Base-by-base conservation (phyloP, 1,284 basidiomycete genomes). In the Marasmius tenuissimus region DNA sequence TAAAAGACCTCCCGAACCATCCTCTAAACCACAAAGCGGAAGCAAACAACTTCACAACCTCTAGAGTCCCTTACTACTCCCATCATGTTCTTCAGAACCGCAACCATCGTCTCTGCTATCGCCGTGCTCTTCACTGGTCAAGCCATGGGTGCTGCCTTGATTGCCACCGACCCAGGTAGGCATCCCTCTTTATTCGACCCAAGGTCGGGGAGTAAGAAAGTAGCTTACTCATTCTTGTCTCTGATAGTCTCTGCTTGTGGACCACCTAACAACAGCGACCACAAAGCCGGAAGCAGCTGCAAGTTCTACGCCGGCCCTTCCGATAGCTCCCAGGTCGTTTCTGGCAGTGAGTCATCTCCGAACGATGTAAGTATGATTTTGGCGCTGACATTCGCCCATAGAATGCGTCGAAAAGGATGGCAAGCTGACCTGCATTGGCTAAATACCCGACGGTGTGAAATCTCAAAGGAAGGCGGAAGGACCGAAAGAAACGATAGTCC, bases 121-220 rank as follows among this genome's bases (percentile, higher is more conserved):
- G 53, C 53, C 22, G 53, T 55, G 35, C 53, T 55, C 53, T 55
- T 55, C n/a, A 14, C 38, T 10, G 53, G 53, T 20, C 53, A 55
- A 55, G 53, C 35, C 14, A 35, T 55, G 27, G 53, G 53, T 8
- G 53, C 53, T 38, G 53, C 35, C 38, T 38, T 39, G 53, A 55
- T 55, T 39, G 53, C 53, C 35, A 55, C 53, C n/a, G 53, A 55
- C n/a, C 53, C 53, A 35, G 53, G 53, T 55, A 7, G 39, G 53
- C n/a, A 34, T 37, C 27, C 4, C 12, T 34, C 40, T 1, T 6
- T n/a, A n/a, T 4, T 39, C 38, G 3, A 2, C 27, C 27, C 12
- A 14, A 6, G 27, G 3, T n/a, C n/a, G n/a, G n/a, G n/a, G n/a
- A n/a, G n/a, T n/a, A 12, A 55, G 20, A n/a, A 16, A 27, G 27